Percentiles rank a stretch among this genome's conserved stretches.
These are phyloP conservation scores for Medicago lupulina DNA, from an alignment of 306 rosid species.

Conservation along the genomic window DNA sequence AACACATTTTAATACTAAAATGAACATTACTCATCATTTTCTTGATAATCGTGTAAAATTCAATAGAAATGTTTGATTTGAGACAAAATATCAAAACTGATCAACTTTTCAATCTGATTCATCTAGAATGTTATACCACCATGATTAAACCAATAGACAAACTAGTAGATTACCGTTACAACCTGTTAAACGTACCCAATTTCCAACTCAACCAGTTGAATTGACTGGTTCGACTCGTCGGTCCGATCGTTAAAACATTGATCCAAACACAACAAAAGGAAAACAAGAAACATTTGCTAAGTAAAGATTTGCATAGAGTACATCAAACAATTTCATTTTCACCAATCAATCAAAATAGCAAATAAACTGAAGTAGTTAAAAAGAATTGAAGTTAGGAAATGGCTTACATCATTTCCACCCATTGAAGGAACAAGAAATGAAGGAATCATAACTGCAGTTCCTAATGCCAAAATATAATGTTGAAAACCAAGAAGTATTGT, in stretches of 20 bases:
- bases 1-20: too few species aligned
- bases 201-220: not conserved
- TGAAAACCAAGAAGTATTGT: conserved; percentile 89
- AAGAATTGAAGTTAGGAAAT: not conserved
- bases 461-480: conserved; percentile 95
- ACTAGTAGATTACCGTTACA: too few species aligned
- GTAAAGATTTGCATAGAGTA: conserved; percentile 22
- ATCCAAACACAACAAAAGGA: not conserved
- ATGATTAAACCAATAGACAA: not conserved
- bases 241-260: not conserved
- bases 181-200: too few species aligned
- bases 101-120: too few species aligned
- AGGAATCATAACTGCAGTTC: conserved; percentile 99
- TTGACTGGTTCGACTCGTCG: not conserved
- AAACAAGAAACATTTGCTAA: not conserved
- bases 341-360: conserved; percentile 5
- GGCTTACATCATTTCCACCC: conserved; percentile 94
- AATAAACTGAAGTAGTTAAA: not conserved
- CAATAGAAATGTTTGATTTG: too few species aligned
- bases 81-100: too few species aligned
- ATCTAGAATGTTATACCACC: not conserved
- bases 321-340: not conserved
- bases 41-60: too few species aligned
- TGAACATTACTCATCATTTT: too few species aligned
- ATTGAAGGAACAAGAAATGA: conserved; percentile 89